Evolutionary conservation across 345 rosid genomes (phyloP).

Genomic region (Xanthoceras sorbifolium): DNA sequence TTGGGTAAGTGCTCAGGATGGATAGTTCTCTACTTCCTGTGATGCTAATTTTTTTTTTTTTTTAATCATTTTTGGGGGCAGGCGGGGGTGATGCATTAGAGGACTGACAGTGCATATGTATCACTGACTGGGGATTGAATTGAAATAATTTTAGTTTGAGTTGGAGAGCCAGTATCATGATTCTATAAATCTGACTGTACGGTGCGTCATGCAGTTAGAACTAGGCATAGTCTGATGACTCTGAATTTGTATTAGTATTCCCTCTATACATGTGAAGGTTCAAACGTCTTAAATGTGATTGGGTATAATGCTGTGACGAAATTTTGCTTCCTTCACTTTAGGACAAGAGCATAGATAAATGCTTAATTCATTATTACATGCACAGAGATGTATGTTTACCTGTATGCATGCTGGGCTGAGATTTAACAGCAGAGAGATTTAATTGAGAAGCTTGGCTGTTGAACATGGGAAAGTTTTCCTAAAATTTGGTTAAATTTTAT

Average conservation of each 20-base stretch:
- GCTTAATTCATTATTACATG: not conserved
- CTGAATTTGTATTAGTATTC: not conserved
- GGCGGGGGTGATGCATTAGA: not conserved
- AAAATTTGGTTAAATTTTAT: not conserved
- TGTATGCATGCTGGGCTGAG: not conserved
- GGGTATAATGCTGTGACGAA: not conserved
- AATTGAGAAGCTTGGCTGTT: not conserved
- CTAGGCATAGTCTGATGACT: not conserved
- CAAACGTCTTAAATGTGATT: not conserved
- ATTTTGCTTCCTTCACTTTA: constrained; percentile 2
- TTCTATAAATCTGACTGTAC: not conserved
- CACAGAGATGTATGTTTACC: not conserved
- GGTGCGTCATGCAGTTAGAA: not conserved
- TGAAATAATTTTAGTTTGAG: not conserved
- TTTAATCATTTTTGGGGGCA: too few species aligned
- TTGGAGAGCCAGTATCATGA: not conserved
- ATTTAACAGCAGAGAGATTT: not conserved
- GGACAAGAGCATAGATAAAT: not conserved
- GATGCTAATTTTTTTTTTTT: not conserved
- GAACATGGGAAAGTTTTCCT: not conserved
- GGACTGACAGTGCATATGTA: not conserved
- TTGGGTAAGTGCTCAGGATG: constrained; percentile 8
- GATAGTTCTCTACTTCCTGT: constrained; percentile 1
- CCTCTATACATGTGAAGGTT: not conserved
- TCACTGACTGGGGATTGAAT: not conserved